Evolutionary conservation across 1,284 basidiomycete genomes (phyloP).

Genomic region (Malassezia slooffiae): DNA sequence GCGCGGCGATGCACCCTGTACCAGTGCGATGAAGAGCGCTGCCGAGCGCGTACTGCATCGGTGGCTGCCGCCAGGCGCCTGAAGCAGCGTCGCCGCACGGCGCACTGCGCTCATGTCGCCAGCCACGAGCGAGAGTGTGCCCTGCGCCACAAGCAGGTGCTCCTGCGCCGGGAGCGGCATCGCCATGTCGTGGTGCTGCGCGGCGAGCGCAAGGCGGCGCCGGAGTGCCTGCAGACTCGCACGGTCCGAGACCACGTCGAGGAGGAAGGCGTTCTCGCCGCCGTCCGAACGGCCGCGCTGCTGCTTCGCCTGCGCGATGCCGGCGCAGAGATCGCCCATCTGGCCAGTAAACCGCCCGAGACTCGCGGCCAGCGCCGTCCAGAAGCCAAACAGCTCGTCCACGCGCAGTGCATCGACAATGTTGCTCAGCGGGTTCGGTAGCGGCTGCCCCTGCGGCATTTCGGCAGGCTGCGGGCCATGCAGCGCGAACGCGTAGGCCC

Average conservation of each 20-base stretch:
- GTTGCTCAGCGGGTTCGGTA: conserved; percentile 18
- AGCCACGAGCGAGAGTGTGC: conserved; percentile 1
- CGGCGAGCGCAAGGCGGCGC: neutral
- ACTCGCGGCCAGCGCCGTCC: conserved; percentile 26
- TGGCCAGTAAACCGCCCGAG: no score
- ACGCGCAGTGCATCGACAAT: conserved; percentile 30
- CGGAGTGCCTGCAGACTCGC: conserved; percentile 3
- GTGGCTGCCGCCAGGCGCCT: no score
- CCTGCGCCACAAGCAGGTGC: conserved; percentile 8
- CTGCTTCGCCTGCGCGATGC: no score
- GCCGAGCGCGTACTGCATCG: conserved; percentile 1
- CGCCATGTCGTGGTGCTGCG: neutral
- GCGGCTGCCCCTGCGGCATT: no score
- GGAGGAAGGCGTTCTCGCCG: no score
- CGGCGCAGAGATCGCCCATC: no score
- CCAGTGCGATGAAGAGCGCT: neutral
- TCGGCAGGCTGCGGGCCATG: conserved; percentile 1
- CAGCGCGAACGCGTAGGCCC: conserved; percentile 18
- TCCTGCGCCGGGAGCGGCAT: neutral
- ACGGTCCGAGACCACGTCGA: conserved; percentile 6
- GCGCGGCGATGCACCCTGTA: neutral
- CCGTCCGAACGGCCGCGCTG: no score
- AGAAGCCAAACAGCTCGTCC: conserved; percentile 23
- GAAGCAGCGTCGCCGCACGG: no score
- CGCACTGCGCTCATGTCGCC: conserved; percentile 5